phyloP scores from a whole-genome alignment of 345 rosid genomes.

The Aegle marmelos region DNA sequence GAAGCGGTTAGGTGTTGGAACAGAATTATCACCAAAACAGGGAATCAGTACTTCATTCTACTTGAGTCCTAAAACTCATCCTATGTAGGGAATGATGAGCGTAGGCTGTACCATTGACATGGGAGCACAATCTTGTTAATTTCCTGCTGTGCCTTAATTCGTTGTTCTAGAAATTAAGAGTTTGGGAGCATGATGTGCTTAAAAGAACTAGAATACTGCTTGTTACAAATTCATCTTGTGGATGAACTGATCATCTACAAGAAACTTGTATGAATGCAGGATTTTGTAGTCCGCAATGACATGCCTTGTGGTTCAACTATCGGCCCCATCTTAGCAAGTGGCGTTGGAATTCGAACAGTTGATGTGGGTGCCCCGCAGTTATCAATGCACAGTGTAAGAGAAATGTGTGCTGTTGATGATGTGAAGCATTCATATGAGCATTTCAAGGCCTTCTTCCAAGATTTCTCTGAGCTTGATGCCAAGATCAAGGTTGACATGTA shows the following conservation, averaged over 20 bases:
- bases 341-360: slow-evolving; percentile 89
- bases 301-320: slow-evolving; percentile 95
- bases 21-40: neutral
- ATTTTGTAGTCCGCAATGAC: slow-evolving; percentile 96
- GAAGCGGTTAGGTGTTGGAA: neutral
- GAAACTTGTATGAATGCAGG: slow-evolving; percentile 40
- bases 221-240: neutral
- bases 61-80: neutral
- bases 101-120: neutral
- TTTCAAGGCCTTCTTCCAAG: slow-evolving; percentile 86
- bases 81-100: neutral
- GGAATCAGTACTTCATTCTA: neutral
- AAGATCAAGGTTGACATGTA: slow-evolving; percentile 61
- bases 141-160: neutral
- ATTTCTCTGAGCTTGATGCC: slow-evolving; percentile 60
- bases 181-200: neutral
- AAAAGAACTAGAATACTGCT: neutral
- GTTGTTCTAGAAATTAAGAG: neutral
- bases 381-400: slow-evolving; percentile 97
- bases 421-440: slow-evolving; percentile 75
- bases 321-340: slow-evolving; percentile 94
- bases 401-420: slow-evolving; percentile 92
- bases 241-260: slow-evolving; percentile 1
- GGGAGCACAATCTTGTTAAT: neutral
- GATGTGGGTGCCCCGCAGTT: slow-evolving; percentile 97